Conservation (phyloP, 2,329 filamentous ascomycete genomes). For the Cephalotrichum gorgonifer region DNA sequence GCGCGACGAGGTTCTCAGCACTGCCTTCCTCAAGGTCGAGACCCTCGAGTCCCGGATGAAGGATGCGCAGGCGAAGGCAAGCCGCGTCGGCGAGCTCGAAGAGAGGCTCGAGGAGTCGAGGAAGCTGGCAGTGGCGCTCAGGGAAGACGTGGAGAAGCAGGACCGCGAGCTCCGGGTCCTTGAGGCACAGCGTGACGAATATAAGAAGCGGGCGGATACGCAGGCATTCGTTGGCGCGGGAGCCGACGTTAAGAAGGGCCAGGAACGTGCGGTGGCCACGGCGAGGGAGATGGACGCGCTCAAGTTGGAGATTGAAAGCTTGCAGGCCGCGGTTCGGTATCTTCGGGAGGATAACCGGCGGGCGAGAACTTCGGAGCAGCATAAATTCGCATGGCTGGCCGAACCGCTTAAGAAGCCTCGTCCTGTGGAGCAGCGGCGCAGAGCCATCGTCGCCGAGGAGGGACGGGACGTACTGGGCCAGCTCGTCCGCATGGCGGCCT, state of each 20-base stretch:
- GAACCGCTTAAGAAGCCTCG: conserved; percentile 44
- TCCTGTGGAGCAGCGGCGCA: conserved; percentile 36
- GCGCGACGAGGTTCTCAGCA: conserved; percentile 75
- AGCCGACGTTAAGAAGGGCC: conserved; percentile 39
- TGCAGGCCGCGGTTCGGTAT: conserved; percentile 57
- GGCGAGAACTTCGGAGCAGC: conserved; percentile 46
- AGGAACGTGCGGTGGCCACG: conserved; percentile 58
- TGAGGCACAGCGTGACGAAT: conserved; percentile 57
- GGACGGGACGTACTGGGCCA: conserved; percentile 54
- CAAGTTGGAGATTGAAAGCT: conserved; percentile 54
- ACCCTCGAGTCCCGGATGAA: conserved; percentile 81
- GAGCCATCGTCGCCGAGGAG: conserved; percentile 45
- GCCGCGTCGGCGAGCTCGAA: conserved; percentile 57
- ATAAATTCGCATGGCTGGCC: conserved; percentile 47
- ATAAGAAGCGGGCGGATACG: conserved; percentile 61
- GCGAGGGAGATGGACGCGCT: conserved; percentile 64
- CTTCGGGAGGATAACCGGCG: conserved; percentile 58
- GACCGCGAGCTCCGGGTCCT: conserved; percentile 55
- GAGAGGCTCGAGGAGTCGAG: conserved; percentile 42
- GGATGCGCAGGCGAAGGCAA: conserved; percentile 69
- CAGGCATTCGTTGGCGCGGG: conserved; percentile 37
- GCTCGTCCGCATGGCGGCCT: conserved; percentile 50
- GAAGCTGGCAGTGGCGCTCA: conserved; percentile 39
- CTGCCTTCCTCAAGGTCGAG: conserved; percentile 84
- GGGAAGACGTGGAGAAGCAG: conserved; percentile 56